A percentile compares a stretch with the other conserved stretches of the same genome.
Conservation (phyloP, 768 basidiomycete species). For the Auriscalpium orientale region DNA sequence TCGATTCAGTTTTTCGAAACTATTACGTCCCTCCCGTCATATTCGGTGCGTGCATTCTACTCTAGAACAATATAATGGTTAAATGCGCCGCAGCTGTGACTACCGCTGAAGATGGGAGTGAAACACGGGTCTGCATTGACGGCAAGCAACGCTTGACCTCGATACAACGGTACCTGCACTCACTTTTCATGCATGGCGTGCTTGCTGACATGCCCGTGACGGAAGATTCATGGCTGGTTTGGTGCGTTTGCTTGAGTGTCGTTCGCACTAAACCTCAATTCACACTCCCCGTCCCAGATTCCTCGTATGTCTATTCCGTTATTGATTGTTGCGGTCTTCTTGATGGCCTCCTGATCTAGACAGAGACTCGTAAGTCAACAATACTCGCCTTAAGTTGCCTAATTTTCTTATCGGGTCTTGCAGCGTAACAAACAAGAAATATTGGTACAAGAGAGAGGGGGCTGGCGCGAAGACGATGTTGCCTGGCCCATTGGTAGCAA, state of each 20-base stretch:
- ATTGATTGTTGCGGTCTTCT: not conserved
- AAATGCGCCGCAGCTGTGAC: constrained; percentile 36
- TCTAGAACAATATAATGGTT: not conserved
- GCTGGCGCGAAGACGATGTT: constrained; percentile 34
- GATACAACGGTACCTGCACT: constrained; percentile 46
- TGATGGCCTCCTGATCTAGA: constrained; percentile 18
- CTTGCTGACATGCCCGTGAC: not conserved
- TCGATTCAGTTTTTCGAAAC: constrained; percentile 74
- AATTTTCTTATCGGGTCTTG: constrained; percentile 36
- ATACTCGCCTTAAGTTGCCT: not conserved
- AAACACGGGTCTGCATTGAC: constrained; percentile 64
- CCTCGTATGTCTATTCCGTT: constrained; percentile 35
- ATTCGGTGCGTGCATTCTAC: constrained; percentile 41
- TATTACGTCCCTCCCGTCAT: constrained; percentile 78
- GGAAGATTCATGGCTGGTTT: constrained; percentile 54
- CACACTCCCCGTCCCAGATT: constrained; percentile 31
- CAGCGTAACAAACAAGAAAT: constrained; percentile 18
- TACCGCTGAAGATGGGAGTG: constrained; percentile 51
- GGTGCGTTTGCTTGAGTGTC: constrained; percentile 31
- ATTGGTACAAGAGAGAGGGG: constrained; percentile 17
- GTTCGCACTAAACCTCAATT: not conserved
- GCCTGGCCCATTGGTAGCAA: constrained; percentile 36
- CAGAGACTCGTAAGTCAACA: constrained; percentile 38
- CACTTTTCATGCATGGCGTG: not conserved
- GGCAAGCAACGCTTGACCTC: constrained; percentile 79